phyloP scores from a whole-genome alignment of 2,329 filamentous ascomycete species.

The Pseudogymnoascus sp. region DNA sequence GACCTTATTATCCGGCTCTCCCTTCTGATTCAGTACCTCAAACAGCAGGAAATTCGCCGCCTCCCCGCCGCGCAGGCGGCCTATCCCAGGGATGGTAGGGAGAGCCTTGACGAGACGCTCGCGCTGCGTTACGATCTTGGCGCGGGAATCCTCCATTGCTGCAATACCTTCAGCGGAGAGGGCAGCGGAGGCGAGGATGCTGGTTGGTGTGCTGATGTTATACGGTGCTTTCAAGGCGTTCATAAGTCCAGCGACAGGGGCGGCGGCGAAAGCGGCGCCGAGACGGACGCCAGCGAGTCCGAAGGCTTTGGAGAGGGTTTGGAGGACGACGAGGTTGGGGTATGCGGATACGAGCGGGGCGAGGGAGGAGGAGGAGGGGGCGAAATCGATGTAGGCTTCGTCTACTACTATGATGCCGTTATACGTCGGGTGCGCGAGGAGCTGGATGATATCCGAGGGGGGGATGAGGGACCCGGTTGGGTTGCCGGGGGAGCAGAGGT shows the following conservation, averaged over 20 bases:
- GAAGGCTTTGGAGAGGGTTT: constrained; percentile 97
- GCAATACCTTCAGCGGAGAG: constrained; percentile 60
- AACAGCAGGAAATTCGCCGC: constrained; percentile 87
- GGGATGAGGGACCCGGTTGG: constrained; percentile 75
- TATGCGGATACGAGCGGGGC: constrained; percentile 89
- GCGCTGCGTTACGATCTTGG: constrained; percentile 67
- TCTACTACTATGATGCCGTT: constrained; percentile 91
- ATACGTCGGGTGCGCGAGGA: constrained; percentile 85
- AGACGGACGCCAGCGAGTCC: constrained; percentile 89
- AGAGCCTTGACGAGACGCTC: constrained; percentile 68
- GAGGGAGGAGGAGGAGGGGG: constrained; percentile 68
- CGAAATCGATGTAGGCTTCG: constrained; percentile 95
- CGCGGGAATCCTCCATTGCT: constrained; percentile 64
- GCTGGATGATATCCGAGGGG: constrained; percentile 63
- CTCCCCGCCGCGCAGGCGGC: constrained; percentile 69
- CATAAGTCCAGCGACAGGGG: constrained; percentile 68
- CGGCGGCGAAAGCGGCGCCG: constrained; percentile 73
- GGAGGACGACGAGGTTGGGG: constrained; percentile 95
- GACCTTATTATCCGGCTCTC: constrained; percentile 68
- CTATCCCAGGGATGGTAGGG: constrained; percentile 69
- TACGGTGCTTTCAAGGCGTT: constrained; percentile 96
- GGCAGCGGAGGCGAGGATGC: constrained; percentile 68
- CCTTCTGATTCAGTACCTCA: constrained; percentile 70
- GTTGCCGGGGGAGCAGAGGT: constrained; percentile 92
- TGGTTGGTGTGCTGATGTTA: constrained; percentile 86